A percentile compares a stretch with the other conserved stretches of the same genome.
phyloP scores from a whole-genome alignment of 148 eudicot species.

The Rheum nobile region DNA sequence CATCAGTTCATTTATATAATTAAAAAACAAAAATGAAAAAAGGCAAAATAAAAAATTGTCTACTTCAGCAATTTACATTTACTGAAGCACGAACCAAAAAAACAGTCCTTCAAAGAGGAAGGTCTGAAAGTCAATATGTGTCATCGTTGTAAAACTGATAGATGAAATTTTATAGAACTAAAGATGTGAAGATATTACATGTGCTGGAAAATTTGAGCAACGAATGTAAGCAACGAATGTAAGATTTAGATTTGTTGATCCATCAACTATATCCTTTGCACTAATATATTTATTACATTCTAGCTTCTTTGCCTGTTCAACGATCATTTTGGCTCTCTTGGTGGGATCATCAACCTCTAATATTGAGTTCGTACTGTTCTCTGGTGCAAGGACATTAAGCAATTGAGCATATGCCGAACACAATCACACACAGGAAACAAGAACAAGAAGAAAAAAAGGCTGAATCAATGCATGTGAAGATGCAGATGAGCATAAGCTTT shows the following conservation, averaged over 20 bases:
- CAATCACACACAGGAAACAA: background rate
- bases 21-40: no score
- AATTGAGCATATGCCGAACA: conserved; percentile 58
- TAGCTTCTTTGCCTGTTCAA: conserved; percentile 67
- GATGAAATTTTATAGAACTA: no score
- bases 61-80: no score
- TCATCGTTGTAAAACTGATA: no score
- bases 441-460: background rate
- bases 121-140: no score
- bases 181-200: conserved; percentile 24
- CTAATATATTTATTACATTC: conserved; percentile 61
- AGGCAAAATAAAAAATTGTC: no score
- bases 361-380: conserved; percentile 37
- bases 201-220: conserved; percentile 70
- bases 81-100: no score
- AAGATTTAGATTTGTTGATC: conserved; percentile 69
- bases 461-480: background rate
- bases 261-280: conserved; percentile 68
- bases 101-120: no score
- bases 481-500: no score
- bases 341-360: conserved; percentile 52
- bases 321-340: conserved; percentile 55
- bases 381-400: conserved; percentile 76
- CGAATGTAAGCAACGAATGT: conserved; percentile 82
- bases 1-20: no score